Base-by-base conservation (phyloP, 495 filamentous ascomycete genomes). In the Xylaria telfairii region DNA sequence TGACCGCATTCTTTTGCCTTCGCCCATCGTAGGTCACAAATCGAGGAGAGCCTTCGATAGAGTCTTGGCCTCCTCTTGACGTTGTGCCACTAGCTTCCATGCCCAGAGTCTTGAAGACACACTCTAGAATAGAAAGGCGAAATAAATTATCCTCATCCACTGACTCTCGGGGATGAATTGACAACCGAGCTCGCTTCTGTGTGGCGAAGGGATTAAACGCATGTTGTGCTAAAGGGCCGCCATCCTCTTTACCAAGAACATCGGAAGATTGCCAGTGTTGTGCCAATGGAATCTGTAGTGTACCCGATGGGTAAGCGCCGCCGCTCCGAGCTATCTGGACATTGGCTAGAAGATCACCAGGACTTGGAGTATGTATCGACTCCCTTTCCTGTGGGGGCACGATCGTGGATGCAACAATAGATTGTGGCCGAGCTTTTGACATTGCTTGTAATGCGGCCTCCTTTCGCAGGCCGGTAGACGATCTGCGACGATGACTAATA, bases 41-140 rank as follows among this genome's bases (percentile, higher is more conserved):
- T 54, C 89, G 88, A 26, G 96, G 96, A 10, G 96, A 98, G 13
- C 88, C 89, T 71, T 97, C 93, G 1, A 88, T 91, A 2, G 95
- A 97, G 13, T 88, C 87, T 2, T 88, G 83, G 26, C 51, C 51
- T 34, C 88, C 89, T 75, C 87, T 88, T 28, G 87, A 87, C 10
- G 91, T 82, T 76, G 90, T 89, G 56, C 89, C 88, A 12, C 88
- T 85, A 59, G 87, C 89, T 0, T 90, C 91, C 71, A 99, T 81
- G 3, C 96, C 96, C 73, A 99, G 92, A 13, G 94, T 92, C 77
- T 96, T 98, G 81, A 97, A 93, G 75, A 98, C 96, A 77, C 96
- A 98, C 66, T 97, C 95, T 24, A 98, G 81, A 24, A 98, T 93
- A 0, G 94, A 95, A 71, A 93, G 92, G 21, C 96, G 86, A 78